Conservation (phyloP, 306 rosid genomes). For the Herpetospermum pedunculosum region DNA sequence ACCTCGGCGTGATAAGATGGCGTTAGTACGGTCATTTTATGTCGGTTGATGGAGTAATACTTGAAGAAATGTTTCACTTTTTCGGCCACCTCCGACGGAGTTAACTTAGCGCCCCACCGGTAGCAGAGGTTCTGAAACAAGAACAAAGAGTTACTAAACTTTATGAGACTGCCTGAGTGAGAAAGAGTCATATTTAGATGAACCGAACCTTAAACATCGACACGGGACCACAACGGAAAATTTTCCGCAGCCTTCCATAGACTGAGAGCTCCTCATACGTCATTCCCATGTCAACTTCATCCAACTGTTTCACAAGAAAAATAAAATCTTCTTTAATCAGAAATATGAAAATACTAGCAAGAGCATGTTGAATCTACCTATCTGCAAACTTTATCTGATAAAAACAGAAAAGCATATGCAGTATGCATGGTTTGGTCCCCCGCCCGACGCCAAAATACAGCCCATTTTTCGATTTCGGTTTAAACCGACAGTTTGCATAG, state of each 20-base stretch:
- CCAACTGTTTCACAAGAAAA: constrained; percentile 35
- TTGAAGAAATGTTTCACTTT: constrained; percentile 92
- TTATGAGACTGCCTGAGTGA: background rate
- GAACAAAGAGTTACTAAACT: background rate
- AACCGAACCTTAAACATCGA: constrained; percentile 94
- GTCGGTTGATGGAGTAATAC: constrained; percentile 86
- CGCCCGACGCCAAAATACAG: background rate
- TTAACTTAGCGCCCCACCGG: constrained; percentile 70
- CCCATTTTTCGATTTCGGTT: background rate
- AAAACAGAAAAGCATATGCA: background rate
- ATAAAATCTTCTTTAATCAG: background rate
- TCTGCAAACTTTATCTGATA: background rate
- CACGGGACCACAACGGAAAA: constrained; percentile 81
- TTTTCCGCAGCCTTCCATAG: constrained; percentile 81
- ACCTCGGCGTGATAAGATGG: constrained; percentile 99
- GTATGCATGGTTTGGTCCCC: background rate
- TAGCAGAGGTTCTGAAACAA: constrained; percentile 69
- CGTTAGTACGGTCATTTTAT: constrained; percentile 82
- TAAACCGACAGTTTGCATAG: background rate
- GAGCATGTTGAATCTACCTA: background rate
- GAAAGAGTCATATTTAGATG: background rate
- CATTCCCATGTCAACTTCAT: constrained; percentile 99
- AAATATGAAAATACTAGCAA: background rate
- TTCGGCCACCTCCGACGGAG: constrained; percentile 82
- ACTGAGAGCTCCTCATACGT: constrained; percentile 88